Evolutionary conservation across 2,329 filamentous ascomycete species (phyloP), one percentile per base, ranked within the genome.

Genomic region (Pseudogymnoascus sp.): DNA sequence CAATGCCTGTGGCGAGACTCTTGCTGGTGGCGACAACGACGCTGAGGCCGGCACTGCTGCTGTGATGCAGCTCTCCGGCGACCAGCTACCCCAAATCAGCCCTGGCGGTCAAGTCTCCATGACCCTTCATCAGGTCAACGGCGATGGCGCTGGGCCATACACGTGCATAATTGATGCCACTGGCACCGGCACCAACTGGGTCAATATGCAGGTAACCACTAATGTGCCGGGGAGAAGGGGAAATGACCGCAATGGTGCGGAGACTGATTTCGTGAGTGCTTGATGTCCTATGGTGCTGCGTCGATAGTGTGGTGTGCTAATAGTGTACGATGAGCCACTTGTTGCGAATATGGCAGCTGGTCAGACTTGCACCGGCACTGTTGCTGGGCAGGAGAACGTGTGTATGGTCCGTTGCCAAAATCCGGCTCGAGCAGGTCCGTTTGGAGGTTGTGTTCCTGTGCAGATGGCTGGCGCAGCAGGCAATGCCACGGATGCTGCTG

Each of bases 81-180:
- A 74, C 65, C 69, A 75, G 64, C 80, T 88, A 23, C 84, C 86
- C 10, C 85, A 88, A 75, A 76, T 88, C 68, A 78, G 77, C 5
- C 69, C 77, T 0, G 85, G 85, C 60, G 86, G 86, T 64, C 69
- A 78, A 63, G 69, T 88, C 65, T 76, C 76, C 68, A 87, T 88
- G 79, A 87, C 84, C 1, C 77, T 88, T 8, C 86, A 87, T 75
- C 85, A 88, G 73, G 84, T 88, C 72, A 88, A 88, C 74, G 78
- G 78, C 39, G 86, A 89, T 68, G 86, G 86, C 64, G 86, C 83
- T 65, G 86, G 86, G 16, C 70, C 70, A 61, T 69, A 70, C 63
- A 81, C 77, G 5, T 87, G 85, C 76, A 84, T 84, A 79, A 85
- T 88, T 71, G 86, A 86, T 70, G 73, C 77, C 63, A 84, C 85